Percentiles rank a stretch among this genome's conserved stretches.
Conservation (phyloP, 192 early-diverging fungal species). For the Linnemannia schmuckeri region DNA sequence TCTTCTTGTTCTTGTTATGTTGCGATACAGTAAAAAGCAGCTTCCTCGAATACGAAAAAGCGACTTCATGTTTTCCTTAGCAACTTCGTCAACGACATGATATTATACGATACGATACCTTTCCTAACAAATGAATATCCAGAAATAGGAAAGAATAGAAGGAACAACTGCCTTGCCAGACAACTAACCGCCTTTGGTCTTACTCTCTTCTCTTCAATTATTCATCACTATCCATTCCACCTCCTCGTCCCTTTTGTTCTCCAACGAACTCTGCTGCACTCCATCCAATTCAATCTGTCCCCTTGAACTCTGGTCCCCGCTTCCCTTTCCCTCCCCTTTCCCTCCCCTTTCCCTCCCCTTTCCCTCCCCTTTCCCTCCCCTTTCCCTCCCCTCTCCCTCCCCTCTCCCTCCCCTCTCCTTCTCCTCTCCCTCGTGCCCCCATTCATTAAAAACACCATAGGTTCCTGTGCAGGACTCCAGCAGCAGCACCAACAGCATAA, state of each 20-base stretch:
- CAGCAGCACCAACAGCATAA: not conserved
- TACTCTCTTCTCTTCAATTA: not conserved
- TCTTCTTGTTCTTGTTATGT: no score
- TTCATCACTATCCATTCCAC: not conserved
- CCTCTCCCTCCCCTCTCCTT: not conserved
- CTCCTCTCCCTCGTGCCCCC: not conserved
- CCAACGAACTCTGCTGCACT: not conserved
- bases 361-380: not conserved
- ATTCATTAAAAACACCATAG: not conserved
- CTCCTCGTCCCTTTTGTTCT: not conserved
- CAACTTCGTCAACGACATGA: no score
- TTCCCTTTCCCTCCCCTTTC: not conserved
- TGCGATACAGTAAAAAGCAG: no score
- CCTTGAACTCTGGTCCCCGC: not conserved
- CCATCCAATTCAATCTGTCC: not conserved
- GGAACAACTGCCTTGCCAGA: no score
- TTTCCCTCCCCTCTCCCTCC: no score
- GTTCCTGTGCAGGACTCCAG: slow-evolving; percentile 22
- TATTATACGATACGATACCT: not conserved
- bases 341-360: not conserved
- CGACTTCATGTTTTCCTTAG: not conserved
- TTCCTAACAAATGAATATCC: not conserved
- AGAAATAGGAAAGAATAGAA: no score
- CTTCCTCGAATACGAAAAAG: no score
- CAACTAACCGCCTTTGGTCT: no score